Evolutionary conservation across 208 protist genomes (phyloP).

Genomic region (Acanthamoeba divionensis): DNA sequence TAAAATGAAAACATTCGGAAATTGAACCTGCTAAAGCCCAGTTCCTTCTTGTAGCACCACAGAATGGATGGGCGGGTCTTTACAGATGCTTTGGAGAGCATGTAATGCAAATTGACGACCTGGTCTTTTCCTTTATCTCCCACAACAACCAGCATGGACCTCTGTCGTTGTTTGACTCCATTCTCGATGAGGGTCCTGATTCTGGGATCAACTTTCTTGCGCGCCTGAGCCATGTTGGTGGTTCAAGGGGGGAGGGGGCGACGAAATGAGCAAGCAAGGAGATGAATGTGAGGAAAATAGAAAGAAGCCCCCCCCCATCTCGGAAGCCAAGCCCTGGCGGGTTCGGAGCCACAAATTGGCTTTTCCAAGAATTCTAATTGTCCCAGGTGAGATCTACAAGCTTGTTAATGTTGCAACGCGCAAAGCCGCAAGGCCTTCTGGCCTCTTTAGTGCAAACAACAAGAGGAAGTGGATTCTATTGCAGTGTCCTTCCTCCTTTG

Average conservation of each 20-base stretch:
- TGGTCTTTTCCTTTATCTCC: slow-evolving; percentile 96
- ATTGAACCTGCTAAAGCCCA: slow-evolving; percentile 91
- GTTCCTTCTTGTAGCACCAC: slow-evolving; percentile 99
- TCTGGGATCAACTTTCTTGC: slow-evolving; percentile 92
- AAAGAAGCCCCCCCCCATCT: too few species aligned
- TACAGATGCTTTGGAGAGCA: slow-evolving; percentile 95
- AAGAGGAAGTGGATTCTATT: too few species aligned
- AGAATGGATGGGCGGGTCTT: slow-evolving; percentile 95
- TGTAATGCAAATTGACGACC: slow-evolving; percentile 97
- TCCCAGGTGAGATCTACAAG: too few species aligned
- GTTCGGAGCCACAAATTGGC: too few species aligned
- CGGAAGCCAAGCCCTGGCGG: too few species aligned
- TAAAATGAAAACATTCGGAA: neutral
- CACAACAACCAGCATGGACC: slow-evolving; percentile 96
- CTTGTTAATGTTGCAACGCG: too few species aligned
- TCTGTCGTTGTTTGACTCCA: slow-evolving; percentile 91
- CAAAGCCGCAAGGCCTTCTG: too few species aligned
- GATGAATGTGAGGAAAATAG: neutral
- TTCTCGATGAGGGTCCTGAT: slow-evolving; percentile 95
- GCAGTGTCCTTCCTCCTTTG: too few species aligned
- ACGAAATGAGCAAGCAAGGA: neutral
- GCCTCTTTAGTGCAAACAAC: too few species aligned
- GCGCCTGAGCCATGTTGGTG: too few species aligned
- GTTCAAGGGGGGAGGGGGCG: neutral
- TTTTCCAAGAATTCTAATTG: too few species aligned